Evolutionary conservation across 768 basidiomycete species (phyloP), one percentile per base, ranked within the genome.

Genomic region (Xerocomus brunneocitrinus): DNA sequence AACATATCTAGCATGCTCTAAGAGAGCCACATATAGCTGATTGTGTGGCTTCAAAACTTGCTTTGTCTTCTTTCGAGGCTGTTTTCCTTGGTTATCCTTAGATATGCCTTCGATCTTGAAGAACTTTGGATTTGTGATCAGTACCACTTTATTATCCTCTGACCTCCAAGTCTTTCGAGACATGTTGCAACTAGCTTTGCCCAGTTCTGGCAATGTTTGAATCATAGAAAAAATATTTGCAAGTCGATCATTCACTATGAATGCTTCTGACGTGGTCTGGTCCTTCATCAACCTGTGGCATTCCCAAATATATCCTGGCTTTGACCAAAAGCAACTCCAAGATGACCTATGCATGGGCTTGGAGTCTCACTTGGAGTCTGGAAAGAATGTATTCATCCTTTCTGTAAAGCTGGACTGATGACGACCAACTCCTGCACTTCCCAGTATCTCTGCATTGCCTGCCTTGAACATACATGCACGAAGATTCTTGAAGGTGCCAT

Each of bases 231-330:
- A 53, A 3, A 56, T 56, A 3, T 10, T 53, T 9, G 16, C 25
- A 10, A 56, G 36, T 6, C 25, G n/a, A 6, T 45, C 41, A 0
- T 9, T 45, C 36, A 53, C 4, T 5, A 24, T 0, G 4, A 53
- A 49, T 1, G n/a, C 38, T 16, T n/a, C 38, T 8, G 24, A 14
- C 46, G 30, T n/a, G 41, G 9, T 36, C 48, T 30, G 13, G 5
- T 2, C 22, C 9, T 27, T 16, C 41, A 58, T 53, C 8, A 59
- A 32, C 19, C 47, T 13, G 40, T 59, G 52, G 8, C 25, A 59
- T n/a, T 58, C 25, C 39, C 43, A 41, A 0, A 59, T 8, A 35
- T 48, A 59, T 1, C 58, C 58, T 3, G 52, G 49, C 12, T 41
- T 34, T 0, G 7, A 8, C 14, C 48, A 14, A 3, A 53, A 47